Conservation (phyloP, 2,329 filamentous ascomycete genomes). For the Diaporthe velutina region DNA sequence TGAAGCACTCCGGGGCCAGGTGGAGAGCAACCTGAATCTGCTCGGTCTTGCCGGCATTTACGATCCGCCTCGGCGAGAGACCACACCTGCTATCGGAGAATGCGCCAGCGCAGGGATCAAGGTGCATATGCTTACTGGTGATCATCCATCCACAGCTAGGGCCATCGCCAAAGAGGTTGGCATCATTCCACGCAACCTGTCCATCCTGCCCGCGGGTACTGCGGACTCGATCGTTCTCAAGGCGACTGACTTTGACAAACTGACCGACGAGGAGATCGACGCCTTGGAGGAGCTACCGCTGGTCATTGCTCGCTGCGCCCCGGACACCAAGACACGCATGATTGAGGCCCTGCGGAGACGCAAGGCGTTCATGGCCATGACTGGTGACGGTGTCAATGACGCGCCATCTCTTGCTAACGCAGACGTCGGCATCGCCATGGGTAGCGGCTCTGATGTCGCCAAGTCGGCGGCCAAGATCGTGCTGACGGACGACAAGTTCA, state of each 20-base stretch:
- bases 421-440: slow-evolving; percentile 92
- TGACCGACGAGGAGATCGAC: slow-evolving; percentile 83
- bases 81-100: slow-evolving; percentile 77
- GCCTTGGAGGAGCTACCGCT: slow-evolving; percentile 80
- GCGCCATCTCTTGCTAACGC: slow-evolving; percentile 84
- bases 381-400: slow-evolving; percentile 90
- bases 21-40: slow-evolving; percentile 79
- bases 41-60: slow-evolving; percentile 89
- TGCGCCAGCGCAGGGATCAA: slow-evolving; percentile 81
- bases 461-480: slow-evolving; percentile 88
- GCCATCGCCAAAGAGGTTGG: slow-evolving; percentile 85
- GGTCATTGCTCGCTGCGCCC: slow-evolving; percentile 87
- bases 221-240: slow-evolving; percentile 80
- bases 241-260: slow-evolving; percentile 82
- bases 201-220: slow-evolving; percentile 70
- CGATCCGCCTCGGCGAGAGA: slow-evolving; percentile 86
- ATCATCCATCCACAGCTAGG: slow-evolving; percentile 82
- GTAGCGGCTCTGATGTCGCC: slow-evolving; percentile 87
- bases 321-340: slow-evolving; percentile 91
- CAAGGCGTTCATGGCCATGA: slow-evolving; percentile 85
- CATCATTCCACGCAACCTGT: slow-evolving; percentile 76
- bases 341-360: slow-evolving; percentile 88
- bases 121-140: slow-evolving; percentile 88
- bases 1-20: slow-evolving; percentile 65
- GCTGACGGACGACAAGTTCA: slow-evolving; percentile 89